These are phyloP conservation scores for Guyanaporus albipodus DNA, from an alignment of 768 basidiomycete genomes.

Conservation along the genomic window DNA sequence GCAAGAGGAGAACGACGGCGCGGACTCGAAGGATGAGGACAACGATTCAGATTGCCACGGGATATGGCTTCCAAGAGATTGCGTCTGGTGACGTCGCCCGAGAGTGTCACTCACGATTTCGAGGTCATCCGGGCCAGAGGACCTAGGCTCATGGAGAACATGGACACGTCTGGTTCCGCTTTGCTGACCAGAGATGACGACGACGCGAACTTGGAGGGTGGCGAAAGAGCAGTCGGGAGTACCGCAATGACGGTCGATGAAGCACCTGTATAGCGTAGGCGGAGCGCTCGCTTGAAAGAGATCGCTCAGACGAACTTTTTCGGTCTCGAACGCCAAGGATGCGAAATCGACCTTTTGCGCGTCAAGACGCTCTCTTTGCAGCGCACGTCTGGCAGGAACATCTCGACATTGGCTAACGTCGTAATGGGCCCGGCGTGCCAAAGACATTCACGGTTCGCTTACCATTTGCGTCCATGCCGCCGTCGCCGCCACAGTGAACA, in stretches of 20 bases:
- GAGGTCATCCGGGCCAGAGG: neutral
- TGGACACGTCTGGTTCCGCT: slow-evolving; percentile 25
- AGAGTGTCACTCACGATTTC: neutral
- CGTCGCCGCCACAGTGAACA: slow-evolving; percentile 12
- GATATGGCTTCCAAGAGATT: slow-evolving; percentile 24
- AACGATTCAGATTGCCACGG: slow-evolving; percentile 11
- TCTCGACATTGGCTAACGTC: neutral
- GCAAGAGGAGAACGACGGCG: slow-evolving; percentile 27
- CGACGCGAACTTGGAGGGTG: no score
- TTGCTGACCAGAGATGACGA: slow-evolving; percentile 14
- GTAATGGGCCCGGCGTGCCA: slow-evolving; percentile 1
- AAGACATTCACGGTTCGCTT: slow-evolving; percentile 19
- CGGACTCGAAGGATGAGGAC: slow-evolving; percentile 10
- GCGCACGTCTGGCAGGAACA: neutral
- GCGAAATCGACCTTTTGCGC: slow-evolving; percentile 12
- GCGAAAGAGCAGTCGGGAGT: no score
- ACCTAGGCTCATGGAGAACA: slow-evolving; percentile 26
- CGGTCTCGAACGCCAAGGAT: neutral
- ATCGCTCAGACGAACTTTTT: slow-evolving; percentile 12
- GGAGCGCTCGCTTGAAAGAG: slow-evolving; percentile 24
- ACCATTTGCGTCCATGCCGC: slow-evolving; percentile 24
- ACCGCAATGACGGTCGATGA: no score
- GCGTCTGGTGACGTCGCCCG: slow-evolving; percentile 7
- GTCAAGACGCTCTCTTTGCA: slow-evolving; percentile 10
- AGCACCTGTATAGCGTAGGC: slow-evolving; percentile 11